Percentiles rank a stretch among this genome's conserved stretches.
Conservation (phyloP, 176 grass and related monocot genomes). For the Oryza glaberrima region DNA sequence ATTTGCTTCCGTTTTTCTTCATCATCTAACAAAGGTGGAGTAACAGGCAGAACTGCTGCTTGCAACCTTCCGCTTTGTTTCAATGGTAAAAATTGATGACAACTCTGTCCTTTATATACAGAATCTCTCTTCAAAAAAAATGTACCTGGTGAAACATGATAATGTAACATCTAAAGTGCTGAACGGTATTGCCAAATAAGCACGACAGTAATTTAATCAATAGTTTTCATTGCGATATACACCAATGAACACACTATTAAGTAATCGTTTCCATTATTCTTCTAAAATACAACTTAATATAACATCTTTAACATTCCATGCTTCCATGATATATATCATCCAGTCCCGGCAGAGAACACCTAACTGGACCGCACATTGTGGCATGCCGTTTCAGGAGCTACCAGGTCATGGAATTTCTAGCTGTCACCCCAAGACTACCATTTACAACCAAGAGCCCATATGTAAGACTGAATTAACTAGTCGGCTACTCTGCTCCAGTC, state of each 20-base stretch:
- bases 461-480: background rate
- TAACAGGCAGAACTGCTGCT: slow-evolving; percentile 53
- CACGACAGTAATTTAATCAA: background rate
- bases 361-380: background rate
- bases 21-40: slow-evolving; percentile 50
- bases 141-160: slow-evolving; percentile 27
- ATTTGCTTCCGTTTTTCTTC: slow-evolving; percentile 61
- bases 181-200: slow-evolving; percentile 13
- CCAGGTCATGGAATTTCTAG: background rate
- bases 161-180: background rate
- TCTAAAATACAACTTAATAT: slow-evolving; percentile 17
- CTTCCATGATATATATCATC: background rate
- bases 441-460: background rate
- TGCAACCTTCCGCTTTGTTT: slow-evolving; percentile 41
- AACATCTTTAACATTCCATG: background rate
- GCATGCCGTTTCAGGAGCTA: background rate
- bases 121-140: slow-evolving; percentile 41
- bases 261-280: background rate
- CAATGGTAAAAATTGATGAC: slow-evolving; percentile 35
- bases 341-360: background rate
- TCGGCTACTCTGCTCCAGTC: background rate
- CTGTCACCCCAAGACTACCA: background rate
- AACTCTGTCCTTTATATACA: slow-evolving; percentile 24
- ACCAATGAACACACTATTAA: background rate
- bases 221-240: background rate